These are phyloP conservation scores for Neurospora intermedia DNA, from an alignment of 495 filamentous ascomycete species.

Conservation along the genomic window DNA sequence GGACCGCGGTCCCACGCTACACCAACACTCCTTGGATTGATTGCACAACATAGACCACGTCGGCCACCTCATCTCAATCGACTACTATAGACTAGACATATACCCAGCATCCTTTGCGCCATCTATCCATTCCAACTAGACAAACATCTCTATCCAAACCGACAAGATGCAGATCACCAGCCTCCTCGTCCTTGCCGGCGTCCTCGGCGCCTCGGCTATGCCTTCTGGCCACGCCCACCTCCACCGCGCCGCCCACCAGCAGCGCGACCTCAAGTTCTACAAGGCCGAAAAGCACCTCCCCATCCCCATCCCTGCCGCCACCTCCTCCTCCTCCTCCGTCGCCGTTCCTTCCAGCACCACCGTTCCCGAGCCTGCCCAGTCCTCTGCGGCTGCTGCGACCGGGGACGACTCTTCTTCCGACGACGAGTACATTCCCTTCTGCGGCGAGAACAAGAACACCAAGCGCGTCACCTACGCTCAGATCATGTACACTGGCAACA, in stretches of 20 bases:
- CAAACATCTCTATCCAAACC: not conserved
- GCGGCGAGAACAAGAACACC: conserved; percentile 8
- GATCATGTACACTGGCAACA: conserved; percentile 26
- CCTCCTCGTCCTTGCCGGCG: conserved; percentile 20
- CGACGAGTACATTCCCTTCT: conserved; percentile 15
- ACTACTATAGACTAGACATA: not conserved
- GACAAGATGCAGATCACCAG: conserved; percentile 21
- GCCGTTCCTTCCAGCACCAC: not conserved
- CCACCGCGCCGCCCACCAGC: conserved; percentile 17
- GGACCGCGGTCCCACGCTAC: conserved; percentile 9
- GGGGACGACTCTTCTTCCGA: not conserved
- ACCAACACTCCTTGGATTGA: conserved; percentile 4
- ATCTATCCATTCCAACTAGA: conserved; percentile 1
- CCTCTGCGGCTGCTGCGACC: not conserved
- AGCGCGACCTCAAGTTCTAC: conserved; percentile 12
- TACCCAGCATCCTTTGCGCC: not conserved
- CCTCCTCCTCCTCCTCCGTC: not conserved
- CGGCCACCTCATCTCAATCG: not conserved
- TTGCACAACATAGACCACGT: conserved; percentile 13
- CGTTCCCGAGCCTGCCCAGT: not conserved
- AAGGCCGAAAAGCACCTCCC: conserved; percentile 15
- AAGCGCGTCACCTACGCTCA: conserved; percentile 29
- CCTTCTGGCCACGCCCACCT: conserved; percentile 25
- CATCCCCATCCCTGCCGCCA: conserved; percentile 1
- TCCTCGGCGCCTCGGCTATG: conserved; percentile 17